phyloP scores from a whole-genome alignment of 768 basidiomycete species.

The Lentinula guzmanii region DNA sequence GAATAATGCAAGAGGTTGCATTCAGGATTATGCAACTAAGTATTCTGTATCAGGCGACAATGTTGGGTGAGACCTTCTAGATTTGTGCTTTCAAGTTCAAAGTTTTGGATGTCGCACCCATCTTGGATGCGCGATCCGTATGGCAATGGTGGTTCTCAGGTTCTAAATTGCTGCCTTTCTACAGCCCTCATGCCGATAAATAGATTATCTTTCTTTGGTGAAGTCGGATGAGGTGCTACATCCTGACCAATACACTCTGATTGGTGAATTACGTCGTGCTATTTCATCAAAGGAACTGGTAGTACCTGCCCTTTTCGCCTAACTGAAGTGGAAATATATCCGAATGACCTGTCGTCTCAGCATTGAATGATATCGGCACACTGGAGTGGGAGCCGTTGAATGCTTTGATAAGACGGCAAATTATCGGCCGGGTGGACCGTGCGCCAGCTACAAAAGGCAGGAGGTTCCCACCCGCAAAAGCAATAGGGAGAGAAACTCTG shows the following conservation, averaged over 20 bases:
- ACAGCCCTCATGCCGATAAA: neutral
- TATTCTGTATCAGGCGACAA: neutral
- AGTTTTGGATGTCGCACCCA: too few species aligned
- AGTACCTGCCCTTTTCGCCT: too few species aligned
- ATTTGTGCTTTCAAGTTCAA: neutral
- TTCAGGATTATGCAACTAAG: constrained; percentile 3
- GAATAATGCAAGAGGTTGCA: neutral
- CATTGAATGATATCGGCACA: too few species aligned
- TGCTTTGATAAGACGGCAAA: neutral
- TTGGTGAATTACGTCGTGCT: too few species aligned
- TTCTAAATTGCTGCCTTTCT: neutral
- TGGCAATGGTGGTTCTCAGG: neutral
- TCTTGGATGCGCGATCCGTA: neutral
- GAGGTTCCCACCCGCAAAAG: constrained; percentile 6
- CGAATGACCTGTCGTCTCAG: too few species aligned
- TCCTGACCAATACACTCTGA: neutral
- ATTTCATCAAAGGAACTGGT: too few species aligned
- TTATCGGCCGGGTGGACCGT: neutral
- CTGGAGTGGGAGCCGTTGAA: too few species aligned
- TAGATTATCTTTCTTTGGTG: neutral
- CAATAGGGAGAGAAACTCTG: constrained; percentile 1
- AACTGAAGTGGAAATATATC: too few species aligned
- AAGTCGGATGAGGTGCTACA: neutral
- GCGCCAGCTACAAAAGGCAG: neutral
- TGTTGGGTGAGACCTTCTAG: neutral